phyloP scores from a whole-genome alignment of 2,329 filamentous ascomycete genomes.

The Fusarium redolens region DNA sequence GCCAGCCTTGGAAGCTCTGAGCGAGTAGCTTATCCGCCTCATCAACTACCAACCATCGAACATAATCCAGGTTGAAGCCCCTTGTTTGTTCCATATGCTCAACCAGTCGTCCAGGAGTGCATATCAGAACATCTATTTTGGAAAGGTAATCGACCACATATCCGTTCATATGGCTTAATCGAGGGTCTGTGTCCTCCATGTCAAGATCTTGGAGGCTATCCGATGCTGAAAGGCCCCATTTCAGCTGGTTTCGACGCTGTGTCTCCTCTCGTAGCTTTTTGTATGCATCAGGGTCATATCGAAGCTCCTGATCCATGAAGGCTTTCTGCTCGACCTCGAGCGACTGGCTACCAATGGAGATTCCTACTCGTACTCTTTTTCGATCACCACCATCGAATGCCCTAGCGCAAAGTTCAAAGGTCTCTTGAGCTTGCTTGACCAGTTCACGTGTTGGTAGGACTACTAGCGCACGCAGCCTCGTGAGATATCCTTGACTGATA shows the following conservation, averaged over 20 bases:
- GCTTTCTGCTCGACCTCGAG: slow-evolving; percentile 72
- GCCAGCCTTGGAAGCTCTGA: slow-evolving; percentile 93
- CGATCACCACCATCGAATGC: slow-evolving; percentile 66
- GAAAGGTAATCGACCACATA: slow-evolving; percentile 74
- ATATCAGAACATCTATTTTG: slow-evolving; percentile 88
- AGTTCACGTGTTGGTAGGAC: slow-evolving; percentile 92
- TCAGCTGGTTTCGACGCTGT: slow-evolving; percentile 6
- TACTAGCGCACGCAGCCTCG: slow-evolving; percentile 80
- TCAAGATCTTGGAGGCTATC: slow-evolving; percentile 38
- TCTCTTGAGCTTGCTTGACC: slow-evolving; percentile 84
- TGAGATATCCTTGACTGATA: slow-evolving; percentile 72
- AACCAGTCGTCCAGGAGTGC: slow-evolving; percentile 90
- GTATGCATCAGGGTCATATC: slow-evolving; percentile 73
- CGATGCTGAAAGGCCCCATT: slow-evolving; percentile 8
- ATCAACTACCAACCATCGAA: slow-evolving; percentile 92
- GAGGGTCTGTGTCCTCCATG: slow-evolving; percentile 41
- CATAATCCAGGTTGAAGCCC: slow-evolving; percentile 80
- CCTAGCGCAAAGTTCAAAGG: slow-evolving; percentile 78
- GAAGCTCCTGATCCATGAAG: slow-evolving; percentile 59
- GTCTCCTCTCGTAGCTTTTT: slow-evolving; percentile 43
- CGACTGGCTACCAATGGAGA: slow-evolving; percentile 83
- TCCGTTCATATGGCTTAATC: slow-evolving; percentile 52
- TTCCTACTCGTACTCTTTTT: slow-evolving; percentile 81
- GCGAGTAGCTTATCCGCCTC: slow-evolving; percentile 93
- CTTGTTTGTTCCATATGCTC: slow-evolving; percentile 88